Percentiles rank a stretch among this genome's conserved stretches.
Conservation (phyloP, 345 rosid species). For the Stellera chamaejasme region DNA sequence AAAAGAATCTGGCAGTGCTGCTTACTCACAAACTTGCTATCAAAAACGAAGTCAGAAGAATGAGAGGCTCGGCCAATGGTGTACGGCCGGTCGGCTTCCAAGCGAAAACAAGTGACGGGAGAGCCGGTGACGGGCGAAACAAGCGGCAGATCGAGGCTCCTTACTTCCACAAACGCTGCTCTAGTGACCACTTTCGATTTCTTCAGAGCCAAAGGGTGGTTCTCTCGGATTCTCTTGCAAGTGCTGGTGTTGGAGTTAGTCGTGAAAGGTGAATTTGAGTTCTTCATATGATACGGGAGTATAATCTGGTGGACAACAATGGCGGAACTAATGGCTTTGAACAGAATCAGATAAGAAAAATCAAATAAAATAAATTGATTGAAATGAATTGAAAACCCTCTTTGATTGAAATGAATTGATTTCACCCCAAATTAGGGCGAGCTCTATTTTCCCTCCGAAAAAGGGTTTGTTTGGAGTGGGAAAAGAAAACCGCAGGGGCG, state of each 20-base stretch:
- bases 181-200: constrained; percentile 24
- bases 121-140: constrained; percentile 35
- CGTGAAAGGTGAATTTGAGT: constrained; percentile 11
- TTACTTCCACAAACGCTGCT: constrained; percentile 39
- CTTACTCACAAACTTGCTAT: constrained; percentile 46
- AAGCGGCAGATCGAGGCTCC: constrained; percentile 40
- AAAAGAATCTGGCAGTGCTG: constrained; percentile 67
- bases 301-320: background rate
- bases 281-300: constrained; percentile 10
- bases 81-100: constrained; percentile 46
- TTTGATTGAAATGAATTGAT: too few species aligned
- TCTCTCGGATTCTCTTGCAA: constrained; percentile 14
- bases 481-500: too few species aligned
- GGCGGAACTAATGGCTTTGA: background rate
- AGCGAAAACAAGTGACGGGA: constrained; percentile 24
- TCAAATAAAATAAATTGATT: background rate
- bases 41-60: constrained; percentile 41
- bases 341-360: background rate
- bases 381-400: constrained; percentile 1
- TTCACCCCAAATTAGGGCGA: constrained; percentile 6
- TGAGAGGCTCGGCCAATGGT: constrained; percentile 45
- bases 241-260: constrained; percentile 4
- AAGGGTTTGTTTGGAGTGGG: too few species aligned
- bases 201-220: constrained; percentile 11
- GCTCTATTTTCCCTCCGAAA: constrained; percentile 30